These are phyloP conservation scores for Penicillium mononematosum DNA, from an alignment of 495 filamentous ascomycete genomes.

Conservation along the genomic window DNA sequence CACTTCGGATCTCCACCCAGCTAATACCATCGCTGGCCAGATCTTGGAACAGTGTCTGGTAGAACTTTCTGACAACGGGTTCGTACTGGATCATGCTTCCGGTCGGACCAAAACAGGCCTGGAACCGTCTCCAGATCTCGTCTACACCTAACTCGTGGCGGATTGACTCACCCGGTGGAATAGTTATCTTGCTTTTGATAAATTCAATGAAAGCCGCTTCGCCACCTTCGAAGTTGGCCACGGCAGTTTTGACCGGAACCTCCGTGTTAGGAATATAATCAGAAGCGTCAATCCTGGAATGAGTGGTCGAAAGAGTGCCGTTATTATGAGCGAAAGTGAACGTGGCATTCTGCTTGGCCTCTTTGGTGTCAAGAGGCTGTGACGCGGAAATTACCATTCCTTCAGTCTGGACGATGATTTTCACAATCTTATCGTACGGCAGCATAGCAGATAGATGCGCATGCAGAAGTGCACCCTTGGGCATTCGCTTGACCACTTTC, in stretches of 20 bases:
- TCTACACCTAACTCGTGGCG: not conserved
- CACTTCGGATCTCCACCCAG: not conserved
- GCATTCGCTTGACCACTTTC: conserved; percentile 16
- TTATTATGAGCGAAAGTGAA: conserved; percentile 9
- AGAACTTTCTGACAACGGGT: not conserved
- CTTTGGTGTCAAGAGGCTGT: conserved; percentile 9
- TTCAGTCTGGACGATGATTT: conserved; percentile 13
- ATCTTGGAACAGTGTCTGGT: not conserved
- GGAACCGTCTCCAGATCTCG: not conserved
- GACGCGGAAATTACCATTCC: conserved; percentile 22
- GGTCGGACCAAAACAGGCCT: not conserved
- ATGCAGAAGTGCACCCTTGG: conserved; percentile 26
- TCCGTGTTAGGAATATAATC: too few species aligned
- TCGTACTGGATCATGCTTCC: not conserved
- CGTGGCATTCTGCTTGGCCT: conserved; percentile 11
- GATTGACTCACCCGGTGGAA: not conserved
- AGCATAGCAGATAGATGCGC: conserved; percentile 24
- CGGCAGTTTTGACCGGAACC: not conserved
- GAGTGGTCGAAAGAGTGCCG: not conserved
- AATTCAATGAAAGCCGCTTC: not conserved
- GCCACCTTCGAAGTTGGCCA: not conserved
- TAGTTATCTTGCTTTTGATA: not conserved
- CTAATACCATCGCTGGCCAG: not conserved
- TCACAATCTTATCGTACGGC: conserved; percentile 10
- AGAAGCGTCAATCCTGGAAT: too few species aligned